Evolutionary conservation across 768 basidiomycete genomes (phyloP), one percentile per base, ranked within the genome.

Genomic region (Leucocoprinus sp.): DNA sequence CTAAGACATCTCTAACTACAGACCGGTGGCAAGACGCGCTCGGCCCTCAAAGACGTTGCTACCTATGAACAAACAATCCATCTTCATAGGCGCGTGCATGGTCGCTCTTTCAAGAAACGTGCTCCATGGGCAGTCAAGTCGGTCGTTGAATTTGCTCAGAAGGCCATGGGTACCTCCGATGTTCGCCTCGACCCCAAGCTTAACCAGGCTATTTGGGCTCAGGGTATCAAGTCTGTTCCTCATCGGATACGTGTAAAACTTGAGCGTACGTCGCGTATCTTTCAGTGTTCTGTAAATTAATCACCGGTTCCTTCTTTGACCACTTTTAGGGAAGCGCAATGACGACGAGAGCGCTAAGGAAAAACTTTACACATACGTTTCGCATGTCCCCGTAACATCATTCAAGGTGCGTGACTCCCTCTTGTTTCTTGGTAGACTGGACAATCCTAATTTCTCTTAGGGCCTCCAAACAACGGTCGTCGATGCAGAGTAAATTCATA

Each of bases 21-120:
- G 76, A 74, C 83, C 60, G 72, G 74, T 64, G 81, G 81, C 69
- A 95, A 96, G 78, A 80, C 80, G 60, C 92, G 95, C 68, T 93
- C 92, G 50, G 95, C 95, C 45, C 89, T 97, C 64, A 80, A 89
- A 69, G 95, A 98, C 67, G 95, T 97, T 70, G 95, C 97, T 54
- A 88, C 93, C 54, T 84, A 93, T 60, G 95, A 99, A 67, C 96
- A 97, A 84, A 97, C 95, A 60, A 86, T 97, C 75, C 91, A 96
- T 70, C 72, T 97, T 31, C 92, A 96, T 83, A 96, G 95, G 69
- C 83, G 70, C 55, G 90, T 93, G 34, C 89, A 92, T 67, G 89
- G 85, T 56, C 79, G 84, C 50, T 84, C 87, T 34, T 97, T 96
- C 78, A 97, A 97, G 74, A 95, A 95, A 78, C 85, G 93, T 57